Evolutionary conservation across 495 filamentous ascomycete genomes (phyloP).

Genomic region (Monascus purpureus): DNA sequence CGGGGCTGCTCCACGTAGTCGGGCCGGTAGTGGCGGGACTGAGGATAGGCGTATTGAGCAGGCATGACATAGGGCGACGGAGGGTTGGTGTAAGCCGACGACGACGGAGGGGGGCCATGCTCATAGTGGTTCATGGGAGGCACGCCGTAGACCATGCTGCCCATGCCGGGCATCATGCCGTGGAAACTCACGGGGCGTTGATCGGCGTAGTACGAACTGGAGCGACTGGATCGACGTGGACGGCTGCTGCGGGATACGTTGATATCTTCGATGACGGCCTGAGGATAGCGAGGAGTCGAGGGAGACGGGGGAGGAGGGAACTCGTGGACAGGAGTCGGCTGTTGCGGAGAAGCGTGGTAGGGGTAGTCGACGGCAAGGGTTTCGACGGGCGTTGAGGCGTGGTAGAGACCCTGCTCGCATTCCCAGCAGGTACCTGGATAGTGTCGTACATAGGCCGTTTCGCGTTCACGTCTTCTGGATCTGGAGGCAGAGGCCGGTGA

Average conservation of each 20-base stretch:
- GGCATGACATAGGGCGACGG: conserved; percentile 17
- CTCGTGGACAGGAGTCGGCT: conserved; percentile 16
- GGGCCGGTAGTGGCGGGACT: conserved; percentile 1
- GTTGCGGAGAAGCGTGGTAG: conserved; percentile 12
- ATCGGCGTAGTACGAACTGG: conserved; percentile 20
- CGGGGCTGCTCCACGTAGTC: conserved; percentile 12
- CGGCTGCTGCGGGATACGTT: conserved; percentile 15
- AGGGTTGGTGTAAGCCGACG: conserved; percentile 20
- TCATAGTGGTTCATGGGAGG: conserved; percentile 18
- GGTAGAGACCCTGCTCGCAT: conserved; percentile 18
- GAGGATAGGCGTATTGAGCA: conserved; percentile 4
- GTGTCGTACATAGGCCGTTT: conserved; percentile 15
- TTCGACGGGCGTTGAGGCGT: conserved; percentile 20
- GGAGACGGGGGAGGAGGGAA: conserved; percentile 14
- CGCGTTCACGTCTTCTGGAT: conserved; percentile 15
- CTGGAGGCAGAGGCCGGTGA: no score
- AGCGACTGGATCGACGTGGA: conserved; percentile 14
- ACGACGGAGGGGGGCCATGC: conserved; percentile 22
- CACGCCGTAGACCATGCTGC: conserved; percentile 18
- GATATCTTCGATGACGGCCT: conserved; percentile 14
- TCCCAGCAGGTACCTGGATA: conserved; percentile 19
- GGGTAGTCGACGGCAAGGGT: conserved; percentile 16
- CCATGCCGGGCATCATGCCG: conserved; percentile 19
- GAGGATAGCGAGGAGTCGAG: conserved; percentile 13
- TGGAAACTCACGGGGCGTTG: conserved; percentile 32